Evolutionary conservation across 2,329 filamentous ascomycete species (phyloP).

Genomic region (Colletotrichum agaves): DNA sequence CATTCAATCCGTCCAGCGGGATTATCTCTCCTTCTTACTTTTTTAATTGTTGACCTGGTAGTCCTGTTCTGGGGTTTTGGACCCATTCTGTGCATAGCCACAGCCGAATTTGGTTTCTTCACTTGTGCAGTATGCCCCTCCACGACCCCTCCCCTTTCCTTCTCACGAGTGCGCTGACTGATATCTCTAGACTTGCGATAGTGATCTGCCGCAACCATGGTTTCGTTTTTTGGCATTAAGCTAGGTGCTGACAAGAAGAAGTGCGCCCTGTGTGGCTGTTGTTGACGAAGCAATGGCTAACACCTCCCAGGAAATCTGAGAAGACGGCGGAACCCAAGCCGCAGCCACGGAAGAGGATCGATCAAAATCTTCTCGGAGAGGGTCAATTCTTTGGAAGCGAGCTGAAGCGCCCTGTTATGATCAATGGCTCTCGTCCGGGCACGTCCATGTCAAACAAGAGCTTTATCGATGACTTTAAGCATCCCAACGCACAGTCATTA

Average conservation of each 20-base stretch:
- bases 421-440: constrained; percentile 43
- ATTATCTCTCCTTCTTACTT: too few relatives aligned
- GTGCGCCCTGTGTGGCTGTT: constrained; percentile 41
- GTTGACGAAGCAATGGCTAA: neutral
- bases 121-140: constrained; percentile 34
- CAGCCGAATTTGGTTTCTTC: constrained; percentile 13
- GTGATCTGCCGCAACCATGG: constrained; percentile 53
- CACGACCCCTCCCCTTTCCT: constrained; percentile 15
- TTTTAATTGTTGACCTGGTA: constrained; percentile 9
- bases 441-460: constrained; percentile 34
- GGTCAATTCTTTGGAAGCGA: constrained; percentile 51
- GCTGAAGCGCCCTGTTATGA: constrained; percentile 47
- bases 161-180: neutral
- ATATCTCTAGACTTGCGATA: constrained; percentile 26
- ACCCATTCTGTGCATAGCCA: constrained; percentile 28
- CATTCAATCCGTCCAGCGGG: constrained; percentile 7
- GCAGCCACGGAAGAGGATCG: constrained; percentile 45
- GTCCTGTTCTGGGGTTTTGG: constrained; percentile 1
- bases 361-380: constrained; percentile 48
- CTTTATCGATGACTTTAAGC: constrained; percentile 36
- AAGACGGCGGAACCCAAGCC: constrained; percentile 39
- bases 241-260: constrained; percentile 68
- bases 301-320: constrained; percentile 36
- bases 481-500: constrained; percentile 46
- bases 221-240: constrained; percentile 69